A percentile compares a stretch with the other conserved stretches of the same genome.
Evolutionary conservation across 805 yeast species (phyloP).

Genomic region (Schizosaccharomyces cryophilus): DNA sequence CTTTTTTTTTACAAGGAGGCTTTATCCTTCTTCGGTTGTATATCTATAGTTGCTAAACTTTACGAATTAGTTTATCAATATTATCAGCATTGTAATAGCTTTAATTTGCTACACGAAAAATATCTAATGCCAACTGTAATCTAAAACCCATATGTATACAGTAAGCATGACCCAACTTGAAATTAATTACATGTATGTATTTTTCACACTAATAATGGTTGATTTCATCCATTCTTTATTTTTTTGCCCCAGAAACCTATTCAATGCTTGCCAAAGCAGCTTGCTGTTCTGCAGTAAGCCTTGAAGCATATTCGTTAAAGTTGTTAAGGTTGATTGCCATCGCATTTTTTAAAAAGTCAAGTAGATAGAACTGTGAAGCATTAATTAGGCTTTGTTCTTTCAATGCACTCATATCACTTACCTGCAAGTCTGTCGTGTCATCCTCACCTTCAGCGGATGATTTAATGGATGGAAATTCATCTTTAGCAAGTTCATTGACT

Average conservation of each 20-base stretch:
- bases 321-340: neutral
- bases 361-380: neutral
- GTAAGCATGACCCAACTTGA: too few relatives aligned
- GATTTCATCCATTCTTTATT: neutral
- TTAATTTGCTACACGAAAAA: too few relatives aligned
- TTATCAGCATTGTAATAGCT: too few relatives aligned
- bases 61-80: too few relatives aligned
- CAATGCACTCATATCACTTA: neutral
- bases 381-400: neutral
- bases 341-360: neutral
- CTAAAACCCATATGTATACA: too few relatives aligned
- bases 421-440: neutral
- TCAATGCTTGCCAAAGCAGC: neutral
- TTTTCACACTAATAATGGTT: too few relatives aligned
- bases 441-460: neutral
- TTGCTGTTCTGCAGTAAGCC: neutral
- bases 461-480: neutral
- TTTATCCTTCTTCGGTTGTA: too few relatives aligned
- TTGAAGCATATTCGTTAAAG: neutral
- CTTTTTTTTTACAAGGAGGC: too few relatives aligned
- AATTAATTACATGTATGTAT: too few relatives aligned
- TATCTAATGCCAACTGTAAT: too few relatives aligned
- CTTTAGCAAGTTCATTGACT: neutral
- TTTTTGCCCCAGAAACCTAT: neutral
- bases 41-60: too few relatives aligned